Conservation (phyloP, 345 rosid genomes). For the Linum tenue region DNA sequence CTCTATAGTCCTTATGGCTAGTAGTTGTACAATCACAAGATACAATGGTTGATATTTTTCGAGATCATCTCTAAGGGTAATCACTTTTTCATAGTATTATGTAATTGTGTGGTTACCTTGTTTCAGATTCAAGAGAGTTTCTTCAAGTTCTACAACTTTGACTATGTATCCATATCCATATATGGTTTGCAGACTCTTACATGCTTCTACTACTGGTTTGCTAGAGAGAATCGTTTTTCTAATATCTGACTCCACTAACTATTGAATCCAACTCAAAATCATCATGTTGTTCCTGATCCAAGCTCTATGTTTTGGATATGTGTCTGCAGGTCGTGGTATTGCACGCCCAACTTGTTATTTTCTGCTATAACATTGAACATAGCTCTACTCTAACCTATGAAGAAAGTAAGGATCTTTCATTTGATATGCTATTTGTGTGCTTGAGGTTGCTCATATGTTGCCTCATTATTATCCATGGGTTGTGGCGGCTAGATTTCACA, state of each 20-base stretch:
- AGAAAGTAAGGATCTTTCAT: no score
- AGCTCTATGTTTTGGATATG: no score
- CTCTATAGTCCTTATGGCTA: no score
- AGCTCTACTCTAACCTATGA: background rate
- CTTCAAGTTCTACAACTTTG: background rate
- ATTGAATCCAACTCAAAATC: background rate
- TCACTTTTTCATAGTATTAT: background rate
- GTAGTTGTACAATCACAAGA: background rate
- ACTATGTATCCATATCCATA: background rate
- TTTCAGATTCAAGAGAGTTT: background rate
- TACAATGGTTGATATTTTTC: background rate
- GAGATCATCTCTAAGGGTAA: background rate
- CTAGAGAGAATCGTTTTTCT: no score
- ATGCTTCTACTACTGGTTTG: background rate
- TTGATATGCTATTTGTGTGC: no score
- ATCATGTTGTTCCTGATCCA: background rate
- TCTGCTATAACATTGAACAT: background rate
- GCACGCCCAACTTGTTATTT: background rate
- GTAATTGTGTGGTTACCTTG: background rate
- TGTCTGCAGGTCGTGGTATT: background rate
- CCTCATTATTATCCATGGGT: no score
- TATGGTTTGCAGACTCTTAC: background rate
- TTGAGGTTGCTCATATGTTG: no score
- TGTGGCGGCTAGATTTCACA: no score
- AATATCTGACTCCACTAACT: no score